Percentiles rank a stretch among this genome's conserved stretches.
These are phyloP conservation scores for Bullera alba DNA, from an alignment of 768 basidiomycete genomes.

Conservation along the genomic window DNA sequence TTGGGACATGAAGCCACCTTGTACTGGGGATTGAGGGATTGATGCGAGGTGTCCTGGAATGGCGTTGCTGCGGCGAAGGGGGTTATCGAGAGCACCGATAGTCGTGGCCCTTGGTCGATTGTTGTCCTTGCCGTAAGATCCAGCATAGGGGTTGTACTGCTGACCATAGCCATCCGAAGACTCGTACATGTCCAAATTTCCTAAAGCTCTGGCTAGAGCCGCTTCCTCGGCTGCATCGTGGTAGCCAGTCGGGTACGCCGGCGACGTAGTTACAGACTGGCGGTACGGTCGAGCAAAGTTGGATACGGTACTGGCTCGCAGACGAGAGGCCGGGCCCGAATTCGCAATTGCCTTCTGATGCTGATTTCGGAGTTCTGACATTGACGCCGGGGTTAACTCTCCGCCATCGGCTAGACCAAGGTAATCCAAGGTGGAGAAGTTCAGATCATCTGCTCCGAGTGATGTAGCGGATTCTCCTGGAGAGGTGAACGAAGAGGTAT, in stretches of 20 bases:
- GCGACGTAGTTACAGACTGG: constrained; percentile 47
- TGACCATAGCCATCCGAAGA: constrained; percentile 3
- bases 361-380: constrained; percentile 80
- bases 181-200: constrained; percentile 30
- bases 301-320: constrained; percentile 85
- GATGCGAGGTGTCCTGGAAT: constrained; percentile 10
- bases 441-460: constrained; percentile 60
- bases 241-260: constrained; percentile 42
- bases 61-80: constrained; percentile 6
- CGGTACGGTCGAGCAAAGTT: constrained; percentile 69
- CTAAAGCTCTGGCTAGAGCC: constrained; percentile 20
- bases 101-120: constrained; percentile 44
- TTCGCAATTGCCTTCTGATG: constrained; percentile 84
- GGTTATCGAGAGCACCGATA: constrained; percentile 41
- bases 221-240: constrained; percentile 8
- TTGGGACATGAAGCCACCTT: neutral
- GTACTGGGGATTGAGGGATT: neutral
- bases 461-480: constrained; percentile 32
- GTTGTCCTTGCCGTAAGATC: constrained; percentile 14
- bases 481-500: constrained; percentile 62
- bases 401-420: constrained; percentile 75
- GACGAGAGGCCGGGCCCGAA: constrained; percentile 65
- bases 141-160: neutral
- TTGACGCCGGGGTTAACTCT: constrained; percentile 59
- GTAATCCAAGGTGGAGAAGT: constrained; percentile 92